Percentiles rank a stretch among this genome's conserved stretches.
Evolutionary conservation across 352 stramenopile genomes (phyloP).

Genomic region (Pilasporangium apinafurcum): DNA sequence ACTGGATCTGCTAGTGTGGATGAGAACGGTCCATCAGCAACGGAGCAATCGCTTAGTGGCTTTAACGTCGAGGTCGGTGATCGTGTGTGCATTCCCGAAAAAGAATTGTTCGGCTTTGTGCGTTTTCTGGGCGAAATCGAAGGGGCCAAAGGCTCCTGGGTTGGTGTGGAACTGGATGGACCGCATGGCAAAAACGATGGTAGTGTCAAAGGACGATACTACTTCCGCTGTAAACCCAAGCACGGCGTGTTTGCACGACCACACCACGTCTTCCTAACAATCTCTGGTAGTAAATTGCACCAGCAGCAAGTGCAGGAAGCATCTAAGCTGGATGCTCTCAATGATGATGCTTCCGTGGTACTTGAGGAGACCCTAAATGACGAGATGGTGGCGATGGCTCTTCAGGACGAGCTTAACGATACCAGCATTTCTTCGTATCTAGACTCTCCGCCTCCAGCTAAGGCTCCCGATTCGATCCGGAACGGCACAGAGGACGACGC

Average conservation of each 20-base stretch:
- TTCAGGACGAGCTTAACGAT: constrained; percentile 16
- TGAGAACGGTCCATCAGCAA: constrained; percentile 17
- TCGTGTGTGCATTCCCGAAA: constrained; percentile 80
- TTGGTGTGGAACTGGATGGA: constrained; percentile 76
- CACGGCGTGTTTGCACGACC: constrained; percentile 74
- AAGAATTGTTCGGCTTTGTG: constrained; percentile 79
- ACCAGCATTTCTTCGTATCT: constrained; percentile 3
- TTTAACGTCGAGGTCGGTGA: constrained; percentile 59
- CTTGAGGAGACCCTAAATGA: constrained; percentile 14
- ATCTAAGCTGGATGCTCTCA: constrained; percentile 17
- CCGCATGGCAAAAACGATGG: constrained; percentile 79
- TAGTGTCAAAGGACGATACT: constrained; percentile 72
- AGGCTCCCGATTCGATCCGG: constrained; percentile 11
- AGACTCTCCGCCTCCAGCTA: constrained; percentile 14
- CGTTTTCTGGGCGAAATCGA: constrained; percentile 70
- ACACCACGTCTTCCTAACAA: constrained; percentile 70
- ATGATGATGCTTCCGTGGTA: constrained; percentile 8
- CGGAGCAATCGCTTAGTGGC: constrained; percentile 16
- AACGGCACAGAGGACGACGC: constrained; percentile 35
- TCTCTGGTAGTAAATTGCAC: constrained; percentile 43
- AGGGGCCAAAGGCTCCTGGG: constrained; percentile 61
- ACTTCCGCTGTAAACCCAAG: constrained; percentile 74
- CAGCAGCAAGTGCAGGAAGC: constrained; percentile 42
- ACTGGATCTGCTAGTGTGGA: constrained; percentile 40
- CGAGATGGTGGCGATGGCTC: constrained; percentile 16